Percentiles rank a stretch among this genome's conserved stretches.
phyloP scores from a whole-genome alignment of 768 basidiomycete species.

The Dioszegia crocea region DNA sequence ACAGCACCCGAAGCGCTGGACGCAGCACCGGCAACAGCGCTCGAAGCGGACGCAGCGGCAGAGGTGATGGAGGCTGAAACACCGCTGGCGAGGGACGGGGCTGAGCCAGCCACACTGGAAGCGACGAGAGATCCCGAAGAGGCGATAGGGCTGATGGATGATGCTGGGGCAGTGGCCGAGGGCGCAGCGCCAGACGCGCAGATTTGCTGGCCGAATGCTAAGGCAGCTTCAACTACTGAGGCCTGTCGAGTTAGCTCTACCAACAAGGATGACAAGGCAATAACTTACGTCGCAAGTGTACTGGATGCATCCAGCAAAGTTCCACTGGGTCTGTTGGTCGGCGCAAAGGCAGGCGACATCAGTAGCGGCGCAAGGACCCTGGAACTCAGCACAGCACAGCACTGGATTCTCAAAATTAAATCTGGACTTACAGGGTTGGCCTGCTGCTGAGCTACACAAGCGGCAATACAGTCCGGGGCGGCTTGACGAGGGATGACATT shows the following conservation, averaged over 20 bases:
- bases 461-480: background rate
- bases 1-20: background rate
- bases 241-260: background rate
- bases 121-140: background rate
- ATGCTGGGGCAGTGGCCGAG: too few relatives aligned
- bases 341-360: slow-evolving; percentile 8
- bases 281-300: slow-evolving; percentile 5
- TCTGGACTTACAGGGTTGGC: slow-evolving; percentile 1
- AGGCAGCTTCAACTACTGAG: background rate
- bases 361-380: slow-evolving; percentile 1
- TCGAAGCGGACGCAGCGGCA: background rate
- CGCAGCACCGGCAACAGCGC: background rate
- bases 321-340: slow-evolving; percentile 11
- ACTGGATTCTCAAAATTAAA: background rate
- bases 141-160: background rate
- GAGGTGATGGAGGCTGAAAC: background rate
- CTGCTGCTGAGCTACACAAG: slow-evolving; percentile 7
- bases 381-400: too few relatives aligned
- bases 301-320: slow-evolving; percentile 7
- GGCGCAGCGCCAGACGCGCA: background rate
- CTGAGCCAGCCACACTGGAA: too few relatives aligned
- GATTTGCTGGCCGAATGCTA: slow-evolving; percentile 3
- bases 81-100: background rate
- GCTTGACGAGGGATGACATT: background rate
- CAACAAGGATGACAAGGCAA: background rate